phyloP scores from a whole-genome alignment of 768 basidiomycete species.

The Trametes meyenii region DNA sequence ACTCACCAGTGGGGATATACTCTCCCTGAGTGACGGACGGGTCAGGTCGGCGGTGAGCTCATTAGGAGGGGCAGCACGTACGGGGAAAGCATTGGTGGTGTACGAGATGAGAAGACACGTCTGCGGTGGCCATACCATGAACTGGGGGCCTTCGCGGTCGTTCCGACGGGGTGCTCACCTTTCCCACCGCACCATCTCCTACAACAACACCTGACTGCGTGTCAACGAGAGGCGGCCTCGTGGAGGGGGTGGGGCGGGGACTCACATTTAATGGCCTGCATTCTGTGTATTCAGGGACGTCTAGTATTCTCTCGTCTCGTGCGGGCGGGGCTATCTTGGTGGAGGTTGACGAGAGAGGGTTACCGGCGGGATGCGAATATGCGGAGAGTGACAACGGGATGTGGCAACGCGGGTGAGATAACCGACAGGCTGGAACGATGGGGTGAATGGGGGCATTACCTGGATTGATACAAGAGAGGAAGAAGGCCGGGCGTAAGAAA shows the following conservation, averaged over 20 bases:
- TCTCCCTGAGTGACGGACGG: constrained; percentile 67
- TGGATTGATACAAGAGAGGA: constrained; percentile 23
- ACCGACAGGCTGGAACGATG: not conserved
- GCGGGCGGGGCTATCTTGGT: constrained; percentile 20
- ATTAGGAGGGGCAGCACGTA: constrained; percentile 43
- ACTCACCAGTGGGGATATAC: constrained; percentile 90
- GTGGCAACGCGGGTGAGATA: constrained; percentile 19
- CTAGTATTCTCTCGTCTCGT: constrained; percentile 26
- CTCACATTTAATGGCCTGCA: constrained; percentile 94
- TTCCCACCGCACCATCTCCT: constrained; percentile 98
- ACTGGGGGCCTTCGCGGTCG: constrained; percentile 24
- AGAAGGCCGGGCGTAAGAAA: constrained; percentile 16
- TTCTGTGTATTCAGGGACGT: constrained; percentile 39
- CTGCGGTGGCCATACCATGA: constrained; percentile 44
- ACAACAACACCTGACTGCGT: constrained; percentile 85
- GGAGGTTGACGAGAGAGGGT: not conserved
- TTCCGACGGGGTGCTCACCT: constrained; percentile 54
- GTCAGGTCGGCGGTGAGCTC: constrained; percentile 3
- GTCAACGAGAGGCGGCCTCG: constrained; percentile 17
- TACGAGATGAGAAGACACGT: constrained; percentile 99
- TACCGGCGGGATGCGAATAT: constrained; percentile 4
- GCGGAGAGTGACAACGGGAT: constrained; percentile 15
- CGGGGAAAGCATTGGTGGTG: constrained; percentile 97
- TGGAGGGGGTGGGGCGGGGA: constrained; percentile 18
- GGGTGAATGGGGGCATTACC: constrained; percentile 7